Conservation (phyloP, 129 eudicot species). For the Rutidosis leptorrhynchoides region DNA sequence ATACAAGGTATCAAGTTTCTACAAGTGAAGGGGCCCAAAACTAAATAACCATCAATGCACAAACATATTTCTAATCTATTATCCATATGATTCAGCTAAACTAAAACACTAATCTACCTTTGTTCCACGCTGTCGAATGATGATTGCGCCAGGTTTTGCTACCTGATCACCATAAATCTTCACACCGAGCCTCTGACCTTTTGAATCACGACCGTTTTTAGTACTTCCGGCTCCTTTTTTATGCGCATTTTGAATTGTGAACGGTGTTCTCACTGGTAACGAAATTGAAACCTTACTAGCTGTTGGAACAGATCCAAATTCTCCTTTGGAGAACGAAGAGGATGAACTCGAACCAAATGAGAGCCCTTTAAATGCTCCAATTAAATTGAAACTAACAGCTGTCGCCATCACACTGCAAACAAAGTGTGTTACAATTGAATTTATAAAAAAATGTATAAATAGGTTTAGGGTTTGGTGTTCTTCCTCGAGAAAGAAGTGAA, state of each 20-base stretch:
- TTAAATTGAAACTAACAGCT: constrained; percentile 56
- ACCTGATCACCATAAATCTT: constrained; percentile 89
- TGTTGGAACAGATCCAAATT: constrained; percentile 44
- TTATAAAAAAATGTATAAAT: not conserved
- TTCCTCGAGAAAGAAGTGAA: no score
- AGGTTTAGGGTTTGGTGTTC: constrained; percentile 31
- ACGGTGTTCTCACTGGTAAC: constrained; percentile 46
- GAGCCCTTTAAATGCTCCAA: constrained; percentile 73
- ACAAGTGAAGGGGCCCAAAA: no score
- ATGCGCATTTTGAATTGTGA: constrained; percentile 83
- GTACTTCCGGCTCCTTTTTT: constrained; percentile 99
- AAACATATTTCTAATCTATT: no score
- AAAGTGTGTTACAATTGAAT: constrained; percentile 1
- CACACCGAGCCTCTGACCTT: constrained; percentile 89
- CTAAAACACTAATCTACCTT: constrained; percentile 40
- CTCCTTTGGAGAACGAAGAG: constrained; percentile 57
- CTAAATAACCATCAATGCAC: no score
- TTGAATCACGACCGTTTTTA: constrained; percentile 90
- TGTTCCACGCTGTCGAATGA: constrained; percentile 91
- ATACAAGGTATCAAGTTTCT: no score
- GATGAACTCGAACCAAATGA: constrained; percentile 73
- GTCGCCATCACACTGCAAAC: constrained; percentile 46
- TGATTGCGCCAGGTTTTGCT: constrained; percentile 92
- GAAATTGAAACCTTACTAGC: constrained; percentile 36
- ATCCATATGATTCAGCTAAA: no score